phyloP scores from a whole-genome alignment of 257 asterid genomes.

The Forsythia viridissima region DNA sequence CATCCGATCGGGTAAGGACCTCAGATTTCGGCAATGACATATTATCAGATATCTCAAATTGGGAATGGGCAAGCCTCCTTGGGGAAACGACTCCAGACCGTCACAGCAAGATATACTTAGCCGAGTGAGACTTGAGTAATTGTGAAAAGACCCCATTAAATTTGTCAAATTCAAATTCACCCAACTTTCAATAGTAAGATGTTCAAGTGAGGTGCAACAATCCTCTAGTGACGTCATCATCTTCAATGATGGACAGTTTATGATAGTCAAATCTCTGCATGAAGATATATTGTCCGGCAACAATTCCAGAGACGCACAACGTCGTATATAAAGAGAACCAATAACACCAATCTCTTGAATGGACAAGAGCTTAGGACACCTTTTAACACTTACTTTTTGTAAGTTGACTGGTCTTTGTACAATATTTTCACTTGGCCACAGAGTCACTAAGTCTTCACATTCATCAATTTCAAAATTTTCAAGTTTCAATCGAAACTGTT shows the following conservation, averaged over 20 bases:
- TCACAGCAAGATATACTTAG: not conserved
- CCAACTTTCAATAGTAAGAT: not conserved
- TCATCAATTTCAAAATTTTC: not conserved
- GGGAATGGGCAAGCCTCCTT: not conserved
- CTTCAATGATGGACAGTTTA: not conserved
- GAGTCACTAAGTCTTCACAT: conserved; percentile 11
- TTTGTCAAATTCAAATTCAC: not conserved
- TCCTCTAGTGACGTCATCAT: not conserved
- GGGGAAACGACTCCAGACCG: conserved; percentile 12
- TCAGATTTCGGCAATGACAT: no score
- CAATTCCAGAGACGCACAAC: not conserved
- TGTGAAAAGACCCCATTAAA: not conserved
- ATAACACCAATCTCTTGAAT: conserved; percentile 10
- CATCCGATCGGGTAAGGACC: no score
- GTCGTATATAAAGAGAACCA: conserved; percentile 2
- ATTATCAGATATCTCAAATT: no score
- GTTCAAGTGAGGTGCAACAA: not conserved
- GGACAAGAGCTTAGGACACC: conserved; percentile 14
- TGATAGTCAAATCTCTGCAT: no score
- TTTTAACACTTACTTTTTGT: not conserved
- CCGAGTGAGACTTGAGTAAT: not conserved
- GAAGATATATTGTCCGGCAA: no score
- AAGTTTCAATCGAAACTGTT: conserved; percentile 16
- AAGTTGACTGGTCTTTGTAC: conserved; percentile 9
- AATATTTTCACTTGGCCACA: conserved; percentile 12